Percentiles rank a stretch among this genome's conserved stretches.
Conservation (phyloP, 2,329 filamentous ascomycete species). For the Fusarium sp. region DNA sequence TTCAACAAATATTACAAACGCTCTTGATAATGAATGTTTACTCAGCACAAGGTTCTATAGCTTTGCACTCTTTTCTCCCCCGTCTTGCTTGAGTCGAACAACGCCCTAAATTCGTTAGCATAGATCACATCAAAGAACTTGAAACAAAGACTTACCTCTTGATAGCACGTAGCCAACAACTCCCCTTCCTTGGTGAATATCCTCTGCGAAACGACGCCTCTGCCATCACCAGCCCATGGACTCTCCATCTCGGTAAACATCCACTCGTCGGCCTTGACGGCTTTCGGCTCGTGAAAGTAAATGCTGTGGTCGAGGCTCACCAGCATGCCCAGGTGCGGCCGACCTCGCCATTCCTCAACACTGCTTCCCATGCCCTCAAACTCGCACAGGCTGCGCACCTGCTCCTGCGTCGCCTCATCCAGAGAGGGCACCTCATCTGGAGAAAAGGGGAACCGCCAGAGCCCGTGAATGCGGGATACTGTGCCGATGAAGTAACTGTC, state of each 20-base stretch:
- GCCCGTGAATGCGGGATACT: slow-evolving; percentile 80
- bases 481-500: slow-evolving; percentile 96
- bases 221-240: slow-evolving; percentile 82
- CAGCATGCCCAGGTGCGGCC: slow-evolving; percentile 82
- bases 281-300: slow-evolving; percentile 73
- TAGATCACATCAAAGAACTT: neutral
- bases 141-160: slow-evolving; percentile 69
- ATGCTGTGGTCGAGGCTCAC: slow-evolving; percentile 83
- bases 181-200: slow-evolving; percentile 79
- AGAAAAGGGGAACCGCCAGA: slow-evolving; percentile 77
- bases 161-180: slow-evolving; percentile 81
- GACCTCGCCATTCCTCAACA: slow-evolving; percentile 61
- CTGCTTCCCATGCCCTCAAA: slow-evolving; percentile 55
- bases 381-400: slow-evolving; percentile 54
- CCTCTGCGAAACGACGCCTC: slow-evolving; percentile 80
- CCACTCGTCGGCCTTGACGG: slow-evolving; percentile 76
- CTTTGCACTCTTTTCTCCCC: slow-evolving; percentile 49
- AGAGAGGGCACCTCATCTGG: slow-evolving; percentile 66
- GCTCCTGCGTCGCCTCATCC: slow-evolving; percentile 54
- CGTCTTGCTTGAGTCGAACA: slow-evolving; percentile 61
- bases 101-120: slow-evolving; percentile 55
- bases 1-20: neutral
- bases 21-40: neutral
- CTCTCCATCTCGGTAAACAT: slow-evolving; percentile 84
- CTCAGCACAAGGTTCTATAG: slow-evolving; percentile 36